These are phyloP conservation scores for Vanrija pseudolonga DNA, from an alignment of 1,284 basidiomycete genomes.

Conservation along the genomic window DNA sequence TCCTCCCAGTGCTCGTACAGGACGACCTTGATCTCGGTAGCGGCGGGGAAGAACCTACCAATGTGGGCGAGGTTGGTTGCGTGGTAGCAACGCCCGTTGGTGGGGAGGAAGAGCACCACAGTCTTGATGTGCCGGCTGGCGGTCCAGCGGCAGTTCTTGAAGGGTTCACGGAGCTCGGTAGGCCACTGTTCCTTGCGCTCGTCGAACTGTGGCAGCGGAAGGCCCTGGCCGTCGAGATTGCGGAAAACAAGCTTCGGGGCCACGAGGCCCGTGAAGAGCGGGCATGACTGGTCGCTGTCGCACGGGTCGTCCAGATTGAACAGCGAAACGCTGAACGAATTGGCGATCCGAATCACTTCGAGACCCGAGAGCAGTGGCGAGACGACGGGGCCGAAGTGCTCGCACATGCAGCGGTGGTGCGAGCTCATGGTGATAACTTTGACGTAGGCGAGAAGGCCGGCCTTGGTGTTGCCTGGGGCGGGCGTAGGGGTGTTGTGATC, in stretches of 20 bases:
- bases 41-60: no score
- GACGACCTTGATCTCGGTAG: no score
- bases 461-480: background rate
- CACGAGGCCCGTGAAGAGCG: background rate
- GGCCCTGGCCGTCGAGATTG: slow-evolving; percentile 2
- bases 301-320: background rate
- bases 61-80: no score
- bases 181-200: slow-evolving; percentile 64
- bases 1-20: no score
- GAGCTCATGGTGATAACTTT: background rate
- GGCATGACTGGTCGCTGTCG: background rate
- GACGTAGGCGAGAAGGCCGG: background rate
- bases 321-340: background rate
- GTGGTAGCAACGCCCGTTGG: no score
- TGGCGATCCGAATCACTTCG: background rate
- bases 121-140: no score
- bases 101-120: no score
- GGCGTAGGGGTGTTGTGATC: no score
- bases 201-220: slow-evolving; percentile 35
- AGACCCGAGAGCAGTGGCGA: background rate
- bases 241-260: slow-evolving; percentile 3
- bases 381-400: background rate
- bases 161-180: background rate
- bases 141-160: no score
- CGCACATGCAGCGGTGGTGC: slow-evolving; percentile 4